phyloP scores from a whole-genome alignment of 73 alveolate genomes.

The Paramecium biaurelia region DNA sequence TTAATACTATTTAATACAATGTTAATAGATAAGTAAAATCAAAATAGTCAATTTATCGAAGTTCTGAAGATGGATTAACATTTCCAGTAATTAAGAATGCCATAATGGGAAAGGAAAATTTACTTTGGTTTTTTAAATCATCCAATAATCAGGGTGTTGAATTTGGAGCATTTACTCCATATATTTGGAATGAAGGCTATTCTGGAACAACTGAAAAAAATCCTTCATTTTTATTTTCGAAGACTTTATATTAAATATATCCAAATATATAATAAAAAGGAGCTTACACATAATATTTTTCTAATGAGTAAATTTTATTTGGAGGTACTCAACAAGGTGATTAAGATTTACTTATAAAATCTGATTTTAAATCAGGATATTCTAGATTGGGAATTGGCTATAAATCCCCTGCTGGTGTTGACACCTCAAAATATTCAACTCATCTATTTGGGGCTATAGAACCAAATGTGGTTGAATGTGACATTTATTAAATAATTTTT shows the following conservation, averaged over 20 bases:
- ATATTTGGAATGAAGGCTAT: not conserved
- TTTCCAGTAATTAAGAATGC: not conserved
- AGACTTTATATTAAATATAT: not conserved
- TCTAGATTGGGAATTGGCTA: not conserved
- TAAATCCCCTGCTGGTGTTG: not conserved
- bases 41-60: not conserved
- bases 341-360: not conserved
- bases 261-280: not conserved
- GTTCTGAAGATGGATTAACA: not conserved
- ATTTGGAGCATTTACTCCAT: not conserved
- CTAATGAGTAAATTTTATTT: not conserved
- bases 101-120: not conserved
- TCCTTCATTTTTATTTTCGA: not conserved
- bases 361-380: not conserved
- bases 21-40: not conserved
- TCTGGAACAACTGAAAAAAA: not conserved
- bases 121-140: not conserved
- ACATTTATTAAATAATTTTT: not conserved
- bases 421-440: not conserved
- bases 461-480: not conserved
- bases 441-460: not conserved
- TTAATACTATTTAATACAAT: not conserved
- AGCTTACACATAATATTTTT: not conserved
- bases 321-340: not conserved
- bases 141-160: not conserved